Percentiles rank a stretch among this genome's conserved stretches.
Conservation (phyloP, 2,329 filamentous ascomycete genomes). For the Exophiala alcalophila region DNA sequence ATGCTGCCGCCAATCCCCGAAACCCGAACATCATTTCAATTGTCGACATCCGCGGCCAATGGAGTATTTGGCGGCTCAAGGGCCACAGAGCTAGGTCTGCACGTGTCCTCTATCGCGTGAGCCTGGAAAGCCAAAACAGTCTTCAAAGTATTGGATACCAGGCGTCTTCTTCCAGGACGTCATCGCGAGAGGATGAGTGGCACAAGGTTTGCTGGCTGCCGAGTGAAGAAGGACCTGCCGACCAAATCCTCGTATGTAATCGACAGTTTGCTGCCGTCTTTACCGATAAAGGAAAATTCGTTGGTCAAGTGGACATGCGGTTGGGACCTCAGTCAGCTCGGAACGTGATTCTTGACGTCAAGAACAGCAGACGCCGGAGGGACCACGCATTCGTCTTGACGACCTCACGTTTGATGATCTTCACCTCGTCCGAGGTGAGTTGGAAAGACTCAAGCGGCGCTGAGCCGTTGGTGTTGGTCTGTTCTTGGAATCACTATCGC, state of each 20-base stretch:
- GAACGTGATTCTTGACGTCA: conserved; percentile 57
- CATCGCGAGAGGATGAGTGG: conserved; percentile 43
- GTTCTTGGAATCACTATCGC: conserved; percentile 55
- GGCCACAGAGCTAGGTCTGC: conserved; percentile 33
- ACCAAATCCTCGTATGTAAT: conserved; percentile 52
- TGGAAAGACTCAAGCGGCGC: conserved; percentile 24
- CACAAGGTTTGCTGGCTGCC: conserved; percentile 42
- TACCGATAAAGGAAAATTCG: conserved; percentile 31
- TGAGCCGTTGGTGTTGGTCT: conserved; percentile 38
- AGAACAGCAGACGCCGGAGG: conserved; percentile 41
- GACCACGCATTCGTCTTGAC: conserved; percentile 54
- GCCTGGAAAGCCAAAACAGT: conserved; percentile 18
- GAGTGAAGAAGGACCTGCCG: conserved; percentile 30
- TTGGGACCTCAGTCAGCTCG: conserved; percentile 37
- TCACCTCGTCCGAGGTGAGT: conserved; percentile 34
- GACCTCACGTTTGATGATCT: conserved; percentile 48
- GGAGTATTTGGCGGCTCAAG: conserved; percentile 51
- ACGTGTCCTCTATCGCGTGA: conserved; percentile 34
- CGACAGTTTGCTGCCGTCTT: conserved; percentile 44
- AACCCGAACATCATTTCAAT: conserved; percentile 56
- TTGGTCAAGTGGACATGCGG: conserved; percentile 35
- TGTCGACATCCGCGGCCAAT: conserved; percentile 53
- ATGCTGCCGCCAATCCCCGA: conserved; percentile 60
- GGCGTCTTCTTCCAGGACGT: conserved; percentile 18
- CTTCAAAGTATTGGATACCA: conserved; percentile 23